A percentile compares a stretch with the other conserved stretches of the same genome.
Evolutionary conservation across 768 basidiomycete species (phyloP).

Genomic region (Cytidiella melzeri): DNA sequence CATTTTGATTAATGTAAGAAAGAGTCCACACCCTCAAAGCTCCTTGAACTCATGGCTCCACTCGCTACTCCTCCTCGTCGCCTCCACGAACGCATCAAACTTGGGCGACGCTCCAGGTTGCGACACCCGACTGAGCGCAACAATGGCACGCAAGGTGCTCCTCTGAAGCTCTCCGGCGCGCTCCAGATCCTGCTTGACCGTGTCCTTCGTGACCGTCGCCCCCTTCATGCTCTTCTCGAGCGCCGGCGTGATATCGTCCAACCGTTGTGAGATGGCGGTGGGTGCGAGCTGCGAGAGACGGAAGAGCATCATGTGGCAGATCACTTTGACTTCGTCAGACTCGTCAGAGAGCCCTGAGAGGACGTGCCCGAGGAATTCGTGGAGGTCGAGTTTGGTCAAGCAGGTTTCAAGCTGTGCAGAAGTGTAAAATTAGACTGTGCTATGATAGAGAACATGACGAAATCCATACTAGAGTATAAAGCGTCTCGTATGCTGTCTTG

Average conservation of each 20-base stretch:
- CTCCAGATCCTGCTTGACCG: slow-evolving; percentile 90
- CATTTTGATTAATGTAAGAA: too few relatives aligned
- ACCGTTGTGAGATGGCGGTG: slow-evolving; percentile 70
- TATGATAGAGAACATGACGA: too few relatives aligned
- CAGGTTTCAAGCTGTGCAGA: slow-evolving; percentile 83
- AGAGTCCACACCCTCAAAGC: too few relatives aligned
- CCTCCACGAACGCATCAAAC: slow-evolving; percentile 79
- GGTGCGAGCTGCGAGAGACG: slow-evolving; percentile 84
- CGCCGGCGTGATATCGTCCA: slow-evolving; percentile 80
- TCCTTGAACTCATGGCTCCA: slow-evolving; percentile 74
- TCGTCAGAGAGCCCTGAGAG: slow-evolving; percentile 81
- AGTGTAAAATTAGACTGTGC: too few relatives aligned
- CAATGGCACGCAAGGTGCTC: slow-evolving; percentile 83
- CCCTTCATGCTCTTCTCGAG: slow-evolving; percentile 90
- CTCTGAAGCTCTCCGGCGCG: slow-evolving; percentile 86
- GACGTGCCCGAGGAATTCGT: slow-evolving; percentile 77
- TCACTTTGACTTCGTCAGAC: slow-evolving; percentile 95
- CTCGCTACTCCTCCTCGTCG: slow-evolving; percentile 54
- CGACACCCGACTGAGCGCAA: slow-evolving; percentile 75
- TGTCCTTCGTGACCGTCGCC: slow-evolving; percentile 84
- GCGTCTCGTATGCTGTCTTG: slow-evolving; percentile 96
- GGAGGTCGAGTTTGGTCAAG: slow-evolving; percentile 78
- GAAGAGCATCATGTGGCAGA: slow-evolving; percentile 93
- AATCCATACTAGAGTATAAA: slow-evolving; percentile 82
- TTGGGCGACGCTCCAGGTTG: slow-evolving; percentile 54